Base-by-base conservation (phyloP, 768 basidiomycete genomes). In the Termitomyces titanicus region DNA sequence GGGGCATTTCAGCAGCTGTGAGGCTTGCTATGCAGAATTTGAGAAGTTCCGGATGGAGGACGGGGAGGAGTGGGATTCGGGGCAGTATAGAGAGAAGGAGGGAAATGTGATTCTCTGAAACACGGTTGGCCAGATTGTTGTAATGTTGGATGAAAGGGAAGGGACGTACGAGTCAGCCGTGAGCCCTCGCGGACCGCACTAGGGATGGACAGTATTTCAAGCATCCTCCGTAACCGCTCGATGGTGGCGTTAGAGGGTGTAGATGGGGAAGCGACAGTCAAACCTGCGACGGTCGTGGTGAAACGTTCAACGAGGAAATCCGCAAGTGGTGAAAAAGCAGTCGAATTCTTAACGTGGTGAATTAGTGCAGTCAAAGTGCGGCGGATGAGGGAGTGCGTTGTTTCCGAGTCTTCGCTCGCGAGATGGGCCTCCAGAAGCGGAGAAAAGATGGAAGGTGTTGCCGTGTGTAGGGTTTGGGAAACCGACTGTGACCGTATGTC, bases 401-500 rank as follows among this genome's bases (percentile, higher is more conserved):
- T 54, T 38, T 75, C 76, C 4, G 76, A 70, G 31, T 66, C 63
- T 42, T 73, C 66, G 3, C 51, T 67, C 0, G 68, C 63, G 18
- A 89, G 71, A 61, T 90, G 78, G 57, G 76, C 79, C 11, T 74
- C 70, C 15, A 95, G 54, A 3, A 94, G 69, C 0, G 81, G 77
- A 2, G 68, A 60, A 12, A 94, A 71, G 38, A 94, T 76, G 3
- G 85, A 82, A 6, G 82, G 62, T 0, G 90, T 81, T 48, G 83
- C 79, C 0, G 91, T 90, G 66, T 96, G 94, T 27, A 97, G 71
- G 0, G 86, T 87, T 70, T 88, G 86, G 9, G 88, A 86, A 46
- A 91, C 85, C n/a, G 87, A 89, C 91, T 92, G 59, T 37, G 55
- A 48, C 13, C 44, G 45, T 29, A 33, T 13, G 46, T 51, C 45